Evolutionary conservation across 495 filamentous ascomycete genomes (phyloP).

Genomic region (Aspergillus egyptiacus): DNA sequence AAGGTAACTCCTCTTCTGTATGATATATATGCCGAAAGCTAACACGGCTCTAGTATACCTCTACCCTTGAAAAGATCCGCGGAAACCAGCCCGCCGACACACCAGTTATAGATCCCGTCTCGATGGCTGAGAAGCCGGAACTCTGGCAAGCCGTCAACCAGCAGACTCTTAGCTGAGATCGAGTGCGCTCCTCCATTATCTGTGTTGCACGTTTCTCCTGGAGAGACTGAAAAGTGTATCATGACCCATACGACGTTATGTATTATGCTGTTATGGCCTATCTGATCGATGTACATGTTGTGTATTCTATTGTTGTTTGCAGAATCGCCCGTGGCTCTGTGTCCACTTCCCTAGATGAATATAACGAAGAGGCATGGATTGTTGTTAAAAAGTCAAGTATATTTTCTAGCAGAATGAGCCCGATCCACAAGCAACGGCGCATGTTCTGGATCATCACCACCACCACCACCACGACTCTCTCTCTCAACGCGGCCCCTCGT

Average conservation of each 20-base stretch:
- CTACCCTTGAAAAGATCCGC: conserved; percentile 25
- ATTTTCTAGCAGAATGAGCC: conserved; percentile 3
- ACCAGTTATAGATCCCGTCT: conserved; percentile 11
- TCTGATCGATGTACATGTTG: no score
- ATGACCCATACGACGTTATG: no score
- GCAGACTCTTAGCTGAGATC: neutral
- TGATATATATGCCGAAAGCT: conserved; percentile 10
- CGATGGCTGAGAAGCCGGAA: conserved; percentile 10
- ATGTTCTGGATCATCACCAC: conserved; percentile 10
- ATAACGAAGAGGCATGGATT: no score
- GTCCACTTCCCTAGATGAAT: no score
- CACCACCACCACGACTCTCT: neutral
- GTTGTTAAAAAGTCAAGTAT: no score
- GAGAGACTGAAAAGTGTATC: no score
- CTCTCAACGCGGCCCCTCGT: no score
- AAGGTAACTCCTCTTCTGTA: conserved; percentile 41
- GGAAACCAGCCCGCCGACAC: conserved; percentile 12
- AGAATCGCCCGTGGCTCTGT: no score
- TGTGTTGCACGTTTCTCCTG: no score
- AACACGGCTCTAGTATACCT: conserved; percentile 27
- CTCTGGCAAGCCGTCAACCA: conserved; percentile 16
- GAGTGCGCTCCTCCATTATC: no score
- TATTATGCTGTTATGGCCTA: neutral
- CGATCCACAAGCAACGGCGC: conserved; percentile 9
- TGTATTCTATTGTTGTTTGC: no score